phyloP scores from a whole-genome alignment of 176 grass and related monocot genomes.

The Microstegium vimineum region DNA sequence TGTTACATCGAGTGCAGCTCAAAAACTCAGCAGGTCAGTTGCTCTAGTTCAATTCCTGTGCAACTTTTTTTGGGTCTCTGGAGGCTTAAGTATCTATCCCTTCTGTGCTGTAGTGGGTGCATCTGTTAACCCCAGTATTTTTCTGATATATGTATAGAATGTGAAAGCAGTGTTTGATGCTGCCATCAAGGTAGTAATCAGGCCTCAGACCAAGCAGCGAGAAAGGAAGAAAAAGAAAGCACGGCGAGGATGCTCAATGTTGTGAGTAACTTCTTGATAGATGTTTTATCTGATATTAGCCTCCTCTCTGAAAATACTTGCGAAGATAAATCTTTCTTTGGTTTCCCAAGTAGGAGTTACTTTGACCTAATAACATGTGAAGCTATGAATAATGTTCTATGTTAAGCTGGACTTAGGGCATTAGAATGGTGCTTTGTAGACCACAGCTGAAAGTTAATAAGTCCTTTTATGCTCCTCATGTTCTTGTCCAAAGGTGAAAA shows the following conservation, averaged over 20 bases:
- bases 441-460: too few species aligned
- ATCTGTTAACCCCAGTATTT: background rate
- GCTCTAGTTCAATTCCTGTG: background rate
- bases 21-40: slow-evolving; percentile 81
- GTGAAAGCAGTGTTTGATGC: slow-evolving; percentile 94
- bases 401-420: too few species aligned
- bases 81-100: background rate
- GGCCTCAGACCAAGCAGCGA: slow-evolving; percentile 63
- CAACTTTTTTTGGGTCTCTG: background rate
- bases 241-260: slow-evolving; percentile 43
- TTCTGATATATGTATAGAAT: slow-evolving; percentile 49
- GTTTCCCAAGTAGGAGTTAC: background rate
- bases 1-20: slow-evolving; percentile 93
- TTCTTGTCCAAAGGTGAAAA: too few species aligned
- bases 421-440: too few species aligned
- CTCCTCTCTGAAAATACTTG: background rate
- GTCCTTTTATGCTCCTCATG: background rate
- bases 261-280: slow-evolving; percentile 38
- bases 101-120: background rate
- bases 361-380: background rate
- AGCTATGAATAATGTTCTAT: too few species aligned
- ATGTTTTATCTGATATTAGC: background rate
- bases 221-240: slow-evolving; percentile 83
- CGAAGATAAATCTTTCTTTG: background rate
- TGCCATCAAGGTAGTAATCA: slow-evolving; percentile 92